Base-by-base conservation (phyloP, 768 basidiomycete species). In the Lactarius pseudohatsudake region DNA sequence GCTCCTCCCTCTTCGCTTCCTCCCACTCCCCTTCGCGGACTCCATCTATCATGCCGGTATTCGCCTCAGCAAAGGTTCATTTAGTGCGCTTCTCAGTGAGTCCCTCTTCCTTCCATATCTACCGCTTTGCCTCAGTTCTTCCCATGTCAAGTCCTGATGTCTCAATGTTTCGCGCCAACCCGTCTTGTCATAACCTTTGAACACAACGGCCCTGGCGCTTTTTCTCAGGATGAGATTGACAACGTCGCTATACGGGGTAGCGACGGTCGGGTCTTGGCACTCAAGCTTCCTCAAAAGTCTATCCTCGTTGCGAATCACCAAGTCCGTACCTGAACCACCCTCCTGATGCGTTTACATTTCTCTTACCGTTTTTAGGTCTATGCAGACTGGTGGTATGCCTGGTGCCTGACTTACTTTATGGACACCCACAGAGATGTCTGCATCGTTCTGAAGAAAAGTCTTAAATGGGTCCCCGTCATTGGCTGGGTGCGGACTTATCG, bases 271-370 rank as follows among this genome's bases (percentile, higher is more conserved):
- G 81, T 90, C 38, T 74, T 82, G 2, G 81, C 80, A 9, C 77
- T 98, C 61, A 83, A 86, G 64, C 76, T 97, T 20, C 93, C 94
- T 1, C 84, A 84, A 69, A 89, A 93, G 75, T 84, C 88, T 40
- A 88, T 98, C 30, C 77, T 94, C 68, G 92, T 95, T 72, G 86
- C 92, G 16, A 99, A 99, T 75, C 96, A 99, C 75, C 96, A 96
- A 81, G 93, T 94, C 22, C 20, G 63, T 61, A 15, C 45, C 36
- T 41, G 28, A 50, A 47, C 53, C 10, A 34, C 20, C 45, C 40
- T 30, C 34, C 20, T 18, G 41, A 41, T 16, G 10, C 32, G 8
- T 3, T 41, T 57, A 38, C 36, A 26, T 53, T 18, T 55, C 45
- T n/a, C 57, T 45, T 32, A 61, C 59, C 34, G 57, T 45, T 57